Evolutionary conservation across 371 early-diverging fungal species (phyloP), one percentile per base, ranked within the genome.

Genomic region (Circinella minor): DNA sequence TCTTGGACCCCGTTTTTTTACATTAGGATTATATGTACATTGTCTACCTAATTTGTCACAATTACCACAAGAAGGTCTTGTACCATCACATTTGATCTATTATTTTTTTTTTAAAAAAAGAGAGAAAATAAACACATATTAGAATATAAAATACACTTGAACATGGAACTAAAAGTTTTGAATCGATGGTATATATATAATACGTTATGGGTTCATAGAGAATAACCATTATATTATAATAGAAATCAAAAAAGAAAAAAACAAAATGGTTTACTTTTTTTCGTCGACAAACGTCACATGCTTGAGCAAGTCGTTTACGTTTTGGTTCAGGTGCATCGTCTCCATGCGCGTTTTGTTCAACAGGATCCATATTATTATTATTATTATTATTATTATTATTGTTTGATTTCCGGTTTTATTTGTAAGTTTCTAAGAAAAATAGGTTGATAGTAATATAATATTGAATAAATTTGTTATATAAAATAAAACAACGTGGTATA

Each of bases 231-330:
- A 27, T 27, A 27, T 27, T 27, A 27, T 27, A 57, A 20, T n/a
- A 57, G 14, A 36, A 13, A 38, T 62, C 62, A 62, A 11, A 62
- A 11, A 43, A 9, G 11, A 11, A 43, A 11, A 43, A 11, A 43
- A 43, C 6, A 13, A 27, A 20, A 20, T 57, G 61, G 3, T 51
- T 48, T 11, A 92, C 91, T 86, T 94, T 94, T 72, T 91, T 91
- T 73, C 91, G 91, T 61, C 90, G 82, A 77, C 95, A 95, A 34
- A 86, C 76, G 61, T 92, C 93, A 71, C 95, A 95, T 27, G 95
- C 95, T 74, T 93, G 92, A 0, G 91, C 92, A 15, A 91, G 82
- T 49, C 94, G 79, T 71, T 91, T 92, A 51, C 93, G 80, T 71
- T 91, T 92, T 5, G 71, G 37, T 18, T 72, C 71, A 8, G 65